Conservation (phyloP, 129 eudicot species). For the Chrysanthemum makinoi region DNA sequence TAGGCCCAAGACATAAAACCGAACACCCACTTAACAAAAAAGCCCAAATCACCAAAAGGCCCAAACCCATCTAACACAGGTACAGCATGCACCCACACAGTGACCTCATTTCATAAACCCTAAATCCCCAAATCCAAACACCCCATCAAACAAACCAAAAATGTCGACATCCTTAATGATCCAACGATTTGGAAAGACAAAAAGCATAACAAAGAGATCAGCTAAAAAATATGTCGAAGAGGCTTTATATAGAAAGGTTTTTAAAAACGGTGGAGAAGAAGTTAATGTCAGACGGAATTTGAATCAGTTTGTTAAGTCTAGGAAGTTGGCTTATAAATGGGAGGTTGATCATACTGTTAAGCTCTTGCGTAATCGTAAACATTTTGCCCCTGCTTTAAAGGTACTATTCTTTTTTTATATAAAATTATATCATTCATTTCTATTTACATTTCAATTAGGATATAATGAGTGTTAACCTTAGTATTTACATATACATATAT, state of each 20-base stretch:
- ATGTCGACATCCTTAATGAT: conserved; percentile 55
- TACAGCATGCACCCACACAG: conserved; percentile 5
- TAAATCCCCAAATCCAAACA: neutral
- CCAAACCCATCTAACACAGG: conserved; percentile 16
- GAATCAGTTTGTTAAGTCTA: conserved; percentile 61
- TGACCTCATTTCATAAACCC: conserved; percentile 16
- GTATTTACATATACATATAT: too few relatives aligned
- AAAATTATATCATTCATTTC: neutral
- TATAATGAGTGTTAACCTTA: too few relatives aligned
- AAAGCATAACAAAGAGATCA: conserved; percentile 56
- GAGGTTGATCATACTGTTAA: conserved; percentile 83
- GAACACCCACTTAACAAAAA: too few relatives aligned
- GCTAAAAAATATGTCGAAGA: conserved; percentile 80
- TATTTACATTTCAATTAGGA: too few relatives aligned
- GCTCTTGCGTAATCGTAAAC: conserved; percentile 73
- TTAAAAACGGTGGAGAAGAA: conserved; percentile 78
- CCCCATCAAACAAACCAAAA: neutral
- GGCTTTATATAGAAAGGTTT: conserved; percentile 72
- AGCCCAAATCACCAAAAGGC: neutral
- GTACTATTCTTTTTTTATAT: conserved; percentile 22
- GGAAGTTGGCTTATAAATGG: conserved; percentile 82
- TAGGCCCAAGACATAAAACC: too few relatives aligned
- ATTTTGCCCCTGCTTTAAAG: conserved; percentile 81
- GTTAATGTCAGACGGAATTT: conserved; percentile 53
- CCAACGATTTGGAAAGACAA: conserved; percentile 59